Base-by-base conservation (phyloP, 306 rosid species). In the Inga laurina region DNA sequence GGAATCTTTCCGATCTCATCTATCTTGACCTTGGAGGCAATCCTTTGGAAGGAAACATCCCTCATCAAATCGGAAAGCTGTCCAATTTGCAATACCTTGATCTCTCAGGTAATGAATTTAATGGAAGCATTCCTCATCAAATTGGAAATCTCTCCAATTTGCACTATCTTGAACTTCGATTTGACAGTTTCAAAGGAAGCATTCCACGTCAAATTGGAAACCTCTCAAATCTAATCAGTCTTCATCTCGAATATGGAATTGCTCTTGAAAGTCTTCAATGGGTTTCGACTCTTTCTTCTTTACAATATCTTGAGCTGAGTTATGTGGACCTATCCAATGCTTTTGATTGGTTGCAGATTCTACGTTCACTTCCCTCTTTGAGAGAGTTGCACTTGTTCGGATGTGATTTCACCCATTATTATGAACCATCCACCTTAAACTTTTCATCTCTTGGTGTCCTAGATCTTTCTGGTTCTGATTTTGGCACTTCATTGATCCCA, bases 311-410 rank as follows among this genome's bases (percentile, higher is more conserved):
- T 81, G 7, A 62, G 45, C 13, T 85, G n/a, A 5, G 21, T 7
- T 0, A 0, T 0, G 37, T 41, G 4, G 41, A 69, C 32, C 15
- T 69, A 19, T 69, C 74, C 13, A 41, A 3, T 1, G 8, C 74
- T 43, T 70, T 45, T 70, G 72, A 78, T 30, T 84, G 88, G 88
- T 34, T 34, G 43, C 74, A 39, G 12, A 51, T 39, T 69, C 51
- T 69, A 41, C 84, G 75, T 21, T 8, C 43, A 45, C 76, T 88
- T 24, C 81, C 87, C 8, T 52, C 80, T 72, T 65, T 85, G 56
- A 7, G 0, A 1, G 48, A 81, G 8, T 30, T 85, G 48, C 37
- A 22, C 45, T 85, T 85, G 57, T 0, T 0, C 19, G 0, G 0
- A 0, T 77, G 77, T 72, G 22, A 0, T 0, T n/a, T 77, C 1